Conservation (phyloP, 345 rosid genomes). For the Hibiscus tridactylites region DNA sequence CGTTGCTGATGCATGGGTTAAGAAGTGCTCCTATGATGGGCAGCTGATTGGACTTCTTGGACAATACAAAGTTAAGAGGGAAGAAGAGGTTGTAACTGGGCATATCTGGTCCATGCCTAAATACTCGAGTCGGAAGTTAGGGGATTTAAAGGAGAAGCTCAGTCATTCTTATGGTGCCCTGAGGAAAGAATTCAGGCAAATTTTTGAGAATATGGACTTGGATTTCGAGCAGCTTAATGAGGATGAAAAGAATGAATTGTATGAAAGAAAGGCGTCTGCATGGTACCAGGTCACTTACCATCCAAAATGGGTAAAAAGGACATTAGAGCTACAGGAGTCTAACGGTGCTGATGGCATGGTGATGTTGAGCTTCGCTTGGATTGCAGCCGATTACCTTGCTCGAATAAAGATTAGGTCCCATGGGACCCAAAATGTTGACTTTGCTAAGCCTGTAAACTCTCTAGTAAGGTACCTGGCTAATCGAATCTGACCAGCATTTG, state of each 20-base stretch:
- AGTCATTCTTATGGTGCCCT: slow-evolving; percentile 55
- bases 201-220: slow-evolving; percentile 40
- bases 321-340: slow-evolving; percentile 37
- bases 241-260: slow-evolving; percentile 44
- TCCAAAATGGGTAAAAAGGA: slow-evolving; percentile 57
- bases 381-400: slow-evolving; percentile 78
- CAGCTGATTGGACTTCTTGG: slow-evolving; percentile 66
- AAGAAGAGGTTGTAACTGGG: slow-evolving; percentile 90
- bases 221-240: slow-evolving; percentile 41
- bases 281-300: slow-evolving; percentile 87
- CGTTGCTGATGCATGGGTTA: slow-evolving; percentile 63
- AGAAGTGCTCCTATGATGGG: slow-evolving; percentile 63
- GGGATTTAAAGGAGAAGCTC: slow-evolving; percentile 66
- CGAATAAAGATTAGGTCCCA: slow-evolving; percentile 48
- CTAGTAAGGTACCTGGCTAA: slow-evolving; percentile 55
- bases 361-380: slow-evolving; percentile 83
- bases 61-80: slow-evolving; percentile 72
- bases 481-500: slow-evolving; percentile 33
- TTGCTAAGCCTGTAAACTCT: slow-evolving; percentile 50
- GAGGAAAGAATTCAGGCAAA: slow-evolving; percentile 65
- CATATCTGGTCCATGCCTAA: slow-evolving; percentile 91
- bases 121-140: slow-evolving; percentile 54
- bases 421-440: slow-evolving; percentile 27
- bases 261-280: slow-evolving; percentile 81
- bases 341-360: slow-evolving; percentile 23